Base-by-base conservation (phyloP, 192 early-diverging fungal genomes). In the Coemansia sp. region DNA sequence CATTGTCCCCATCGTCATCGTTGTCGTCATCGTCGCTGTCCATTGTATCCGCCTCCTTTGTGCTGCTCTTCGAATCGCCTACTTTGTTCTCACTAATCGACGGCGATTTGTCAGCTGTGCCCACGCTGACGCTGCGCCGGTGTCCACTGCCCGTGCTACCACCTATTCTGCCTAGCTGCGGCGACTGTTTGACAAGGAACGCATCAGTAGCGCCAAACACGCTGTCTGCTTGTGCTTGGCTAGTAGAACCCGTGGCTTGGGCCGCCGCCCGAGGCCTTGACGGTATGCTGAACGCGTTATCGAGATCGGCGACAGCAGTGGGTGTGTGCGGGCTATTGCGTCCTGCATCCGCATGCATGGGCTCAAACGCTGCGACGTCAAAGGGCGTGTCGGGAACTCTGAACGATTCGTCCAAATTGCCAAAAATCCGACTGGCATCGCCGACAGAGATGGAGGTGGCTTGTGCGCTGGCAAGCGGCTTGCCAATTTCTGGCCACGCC, bases 261-360 rank as follows among this genome's bases (percentile, higher is more conserved):
- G 29, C 16, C 31, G 31, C 31, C 17, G 11, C 13, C n/a, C 13
- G 33, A 13, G 54, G 54, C 54, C 31, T 57, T 4, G 54, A 57
- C 5, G 79, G 79, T 8, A 81, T 41, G 42, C 67, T 72, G 41
- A 81, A 81, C 36, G 68, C 79, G 24, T 68, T 64, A 31, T 81
- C 79, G 48, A 81, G 60, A 56, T 81, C 79, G 21, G 60, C 36
- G 53, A 63, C 41, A 33, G 46, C 39, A 19, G 48, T 14, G 34
- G 39, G 33, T 29, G 27, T 50, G 8, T 57, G 13, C 29, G 64
- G 37, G 17, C 60, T 44, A 56, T 17, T 11, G 44, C 48, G n/a
- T 37, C 64, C 27, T 19, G 54, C 29, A 19, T 56, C 37, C 36
- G 64, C 31, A 1, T 67, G 39, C 39, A 67, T 59, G 19, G 56